Percentiles rank a stretch among this genome's conserved stretches.
These are phyloP conservation scores for Aureobasidium sp. DNA, from an alignment of 2,329 filamentous ascomycete species.

Conservation along the genomic window DNA sequence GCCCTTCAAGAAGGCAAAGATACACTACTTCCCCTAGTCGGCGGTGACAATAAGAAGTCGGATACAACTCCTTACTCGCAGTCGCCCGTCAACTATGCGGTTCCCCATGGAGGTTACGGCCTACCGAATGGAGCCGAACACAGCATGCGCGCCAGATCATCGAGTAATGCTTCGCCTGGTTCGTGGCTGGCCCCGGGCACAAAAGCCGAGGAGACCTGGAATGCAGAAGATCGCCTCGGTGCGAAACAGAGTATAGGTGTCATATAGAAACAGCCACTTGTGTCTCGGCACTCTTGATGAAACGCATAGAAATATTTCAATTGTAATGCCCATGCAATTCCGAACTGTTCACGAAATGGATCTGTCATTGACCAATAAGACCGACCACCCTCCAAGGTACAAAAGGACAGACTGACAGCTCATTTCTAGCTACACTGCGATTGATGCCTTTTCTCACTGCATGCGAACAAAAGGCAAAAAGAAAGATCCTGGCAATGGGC, in stretches of 20 bases:
- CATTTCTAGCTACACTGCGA: no score
- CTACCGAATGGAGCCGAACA: conserved; percentile 24
- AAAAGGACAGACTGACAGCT: no score
- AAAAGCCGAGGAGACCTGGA: conserved; percentile 81
- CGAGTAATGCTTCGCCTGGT: conserved; percentile 17
- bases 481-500: conserved; percentile 15
- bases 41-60: conserved; percentile 30
- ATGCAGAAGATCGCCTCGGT: conserved; percentile 1
- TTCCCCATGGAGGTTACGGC: background rate
- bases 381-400: no score
- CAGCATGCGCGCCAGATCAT: conserved; percentile 15
- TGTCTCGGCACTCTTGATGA: background rate
- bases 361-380: no score
- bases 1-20: conserved; percentile 53
- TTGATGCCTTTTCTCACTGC: no score
- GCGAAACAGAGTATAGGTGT: conserved; percentile 8
- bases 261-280: background rate
- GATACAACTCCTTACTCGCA: conserved; percentile 26
- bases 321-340: background rate
- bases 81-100: background rate
- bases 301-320: background rate
- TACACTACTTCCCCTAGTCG: conserved; percentile 55
- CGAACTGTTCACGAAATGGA: no score
- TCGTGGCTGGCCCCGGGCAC: conserved; percentile 71
- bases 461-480: background rate